Base-by-base conservation (phyloP, 805 yeast species). In the Debaryomyces castellii region DNA sequence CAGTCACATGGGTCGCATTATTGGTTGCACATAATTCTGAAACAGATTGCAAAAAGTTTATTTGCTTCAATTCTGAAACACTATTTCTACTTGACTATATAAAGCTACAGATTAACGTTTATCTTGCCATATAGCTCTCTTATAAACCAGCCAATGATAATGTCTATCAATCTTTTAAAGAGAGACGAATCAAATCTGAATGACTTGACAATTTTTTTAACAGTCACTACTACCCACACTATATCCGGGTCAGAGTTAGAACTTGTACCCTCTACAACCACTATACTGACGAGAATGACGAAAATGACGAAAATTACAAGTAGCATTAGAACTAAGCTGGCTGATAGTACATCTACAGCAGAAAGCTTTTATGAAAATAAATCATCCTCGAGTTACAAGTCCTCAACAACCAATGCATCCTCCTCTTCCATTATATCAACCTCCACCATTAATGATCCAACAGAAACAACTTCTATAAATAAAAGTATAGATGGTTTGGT, bases 211-310 rank as follows among this genome's bases (percentile, higher is more conserved):
- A 46, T 48, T 28, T 25, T 50, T n/a, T 28, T 48, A 43, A 50
- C 53, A 8, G 25, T 50, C 16, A 48, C 51, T 20, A 45, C 53
- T n/a, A 50, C 53, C 7, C 46, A 45, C 21, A 48, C 50, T 12
- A 11, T 48, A 17, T 25, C 39, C 3, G 23, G 44, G 17, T 25
- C 44, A 11, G 35, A 21, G 10, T 9, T 24, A 6, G 25, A 16
- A 44, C 21, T 27, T 5, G 17, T 27, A 16, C 17, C 39, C 4
- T 30, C 27, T 8, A 25, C 36, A 4, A 22, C 44, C 7, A 21
- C 34, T 16, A 41, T 18, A 4, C 30, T 39, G 36, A 39, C 32
- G 36, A 25, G 18, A 11, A 20, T 35, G 18, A 16, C 34, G 36
- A 25, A 25, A 11, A 20, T 35, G 18, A 16, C 34, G 7, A 17